Evolutionary conservation across 306 rosid species (phyloP).

Genomic region (Spatholobus suberectus): DNA sequence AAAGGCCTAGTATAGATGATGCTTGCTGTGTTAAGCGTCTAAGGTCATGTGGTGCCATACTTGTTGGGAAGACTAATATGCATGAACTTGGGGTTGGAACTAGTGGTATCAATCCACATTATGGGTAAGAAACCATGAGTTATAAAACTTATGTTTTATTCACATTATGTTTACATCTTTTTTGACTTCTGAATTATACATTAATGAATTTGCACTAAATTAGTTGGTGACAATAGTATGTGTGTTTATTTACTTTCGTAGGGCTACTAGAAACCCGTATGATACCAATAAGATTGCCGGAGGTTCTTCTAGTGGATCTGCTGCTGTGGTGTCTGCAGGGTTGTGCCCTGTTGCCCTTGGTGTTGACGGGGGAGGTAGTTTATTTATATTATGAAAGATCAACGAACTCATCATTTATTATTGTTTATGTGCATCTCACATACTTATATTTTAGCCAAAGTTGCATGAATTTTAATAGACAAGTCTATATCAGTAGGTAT

Average conservation of each 20-base stretch:
- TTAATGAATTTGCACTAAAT: not conserved
- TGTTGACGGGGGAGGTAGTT: conserved; percentile 95
- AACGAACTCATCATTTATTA: not conserved
- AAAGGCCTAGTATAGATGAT: conserved; percentile 72
- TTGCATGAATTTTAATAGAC: not conserved
- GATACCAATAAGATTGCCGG: conserved; percentile 67
- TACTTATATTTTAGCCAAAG: conserved; percentile 2
- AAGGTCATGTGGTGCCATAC: conserved; percentile 78
- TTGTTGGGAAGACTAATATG: conserved; percentile 96
- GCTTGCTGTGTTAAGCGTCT: conserved; percentile 81
- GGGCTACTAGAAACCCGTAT: conserved; percentile 88
- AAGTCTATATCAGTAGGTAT: not conserved
- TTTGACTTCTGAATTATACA: not conserved
- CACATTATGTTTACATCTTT: conserved; percentile 18
- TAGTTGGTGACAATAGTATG: conserved; percentile 10
- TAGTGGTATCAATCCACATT: conserved; percentile 93
- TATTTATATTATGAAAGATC: not conserved
- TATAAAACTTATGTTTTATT: not conserved
- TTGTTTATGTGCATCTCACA: not conserved
- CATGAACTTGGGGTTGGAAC: conserved; percentile 97
- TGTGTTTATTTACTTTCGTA: conserved; percentile 31
- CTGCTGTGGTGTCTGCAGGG: conserved; percentile 91
- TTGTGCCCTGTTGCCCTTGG: conserved; percentile 93
- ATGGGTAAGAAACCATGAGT: conserved; percentile 65
- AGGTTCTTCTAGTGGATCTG: conserved; percentile 98